These are phyloP conservation scores for Plasmodium blacklocki DNA, from an alignment of 169 alveolate species.

Conservation along the genomic window DNA sequence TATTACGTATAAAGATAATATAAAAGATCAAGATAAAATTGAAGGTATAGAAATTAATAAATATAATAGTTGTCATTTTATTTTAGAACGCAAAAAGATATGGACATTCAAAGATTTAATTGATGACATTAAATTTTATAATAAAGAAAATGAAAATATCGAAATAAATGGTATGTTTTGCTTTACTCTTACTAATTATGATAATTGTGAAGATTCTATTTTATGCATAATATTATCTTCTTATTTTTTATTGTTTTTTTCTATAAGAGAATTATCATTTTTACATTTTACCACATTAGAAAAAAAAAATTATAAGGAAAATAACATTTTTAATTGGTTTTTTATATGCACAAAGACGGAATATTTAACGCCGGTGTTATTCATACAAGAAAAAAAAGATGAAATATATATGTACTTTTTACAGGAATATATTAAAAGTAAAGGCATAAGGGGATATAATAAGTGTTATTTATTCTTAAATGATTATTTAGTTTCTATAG, in stretches of 20 bases:
- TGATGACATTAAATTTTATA: not conserved
- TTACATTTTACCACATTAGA: constrained; percentile 4
- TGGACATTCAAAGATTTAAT: not conserved
- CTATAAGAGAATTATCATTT: constrained; percentile 1
- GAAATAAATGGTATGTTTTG: constrained; percentile 4
- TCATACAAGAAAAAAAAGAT: not conserved
- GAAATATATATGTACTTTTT: constrained; percentile 3
- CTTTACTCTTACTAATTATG: not conserved
- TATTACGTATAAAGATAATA: not conserved
- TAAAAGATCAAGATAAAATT: not conserved
- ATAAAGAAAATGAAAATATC: not conserved
- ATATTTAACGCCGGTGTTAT: not conserved
- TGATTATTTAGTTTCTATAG: constrained; percentile 10
- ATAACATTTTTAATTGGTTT: constrained; percentile 9
- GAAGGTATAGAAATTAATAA: not conserved
- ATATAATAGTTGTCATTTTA: constrained; percentile 4
- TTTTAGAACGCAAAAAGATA: not conserved
- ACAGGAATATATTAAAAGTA: constrained; percentile 5
- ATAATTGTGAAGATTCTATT: not conserved
- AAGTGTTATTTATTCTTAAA: not conserved
- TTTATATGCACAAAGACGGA: not conserved
- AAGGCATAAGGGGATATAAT: constrained; percentile 2
- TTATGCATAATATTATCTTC: not conserved
- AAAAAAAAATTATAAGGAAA: constrained; percentile 1
- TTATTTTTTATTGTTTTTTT: not conserved